Evolutionary conservation across 2,329 filamentous ascomycete genomes (phyloP).

Genomic region (Sporothrix phasma): DNA sequence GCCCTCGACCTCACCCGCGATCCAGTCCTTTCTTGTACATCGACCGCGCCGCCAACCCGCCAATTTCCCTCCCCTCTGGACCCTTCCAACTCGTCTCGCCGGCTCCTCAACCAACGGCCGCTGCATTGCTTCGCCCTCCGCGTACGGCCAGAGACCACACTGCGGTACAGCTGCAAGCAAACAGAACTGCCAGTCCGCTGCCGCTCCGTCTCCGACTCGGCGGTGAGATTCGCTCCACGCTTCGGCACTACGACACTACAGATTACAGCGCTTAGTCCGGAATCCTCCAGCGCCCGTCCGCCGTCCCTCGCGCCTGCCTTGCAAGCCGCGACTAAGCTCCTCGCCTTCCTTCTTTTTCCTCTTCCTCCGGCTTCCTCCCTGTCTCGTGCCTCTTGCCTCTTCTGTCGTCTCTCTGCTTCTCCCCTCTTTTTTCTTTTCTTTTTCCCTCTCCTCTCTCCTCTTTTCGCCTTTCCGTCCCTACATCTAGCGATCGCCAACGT

Average conservation of each 20-base stretch:
- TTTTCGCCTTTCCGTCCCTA: background rate
- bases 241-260: too few species aligned
- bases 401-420: background rate
- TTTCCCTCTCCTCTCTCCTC: background rate
- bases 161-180: background rate
- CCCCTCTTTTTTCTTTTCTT: background rate
- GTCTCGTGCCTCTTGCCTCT: background rate
- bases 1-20: background rate
- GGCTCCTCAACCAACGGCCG: slow-evolving; percentile 10
- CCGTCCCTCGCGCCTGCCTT: background rate
- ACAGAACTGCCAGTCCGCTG: background rate
- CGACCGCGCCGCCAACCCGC: background rate
- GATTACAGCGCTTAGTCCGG: background rate
- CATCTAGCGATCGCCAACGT: background rate
- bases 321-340: background rate
- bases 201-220: background rate
- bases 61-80: background rate
- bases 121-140: slow-evolving; percentile 5
- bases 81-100: background rate
- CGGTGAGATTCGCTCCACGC: background rate
- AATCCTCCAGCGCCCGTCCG: slow-evolving; percentile 4
- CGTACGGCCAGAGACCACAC: background rate
- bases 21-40: background rate
- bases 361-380: background rate
- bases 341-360: background rate